Conservation (phyloP, 1,284 basidiomycete species). For the Fomes fomentarius region DNA sequence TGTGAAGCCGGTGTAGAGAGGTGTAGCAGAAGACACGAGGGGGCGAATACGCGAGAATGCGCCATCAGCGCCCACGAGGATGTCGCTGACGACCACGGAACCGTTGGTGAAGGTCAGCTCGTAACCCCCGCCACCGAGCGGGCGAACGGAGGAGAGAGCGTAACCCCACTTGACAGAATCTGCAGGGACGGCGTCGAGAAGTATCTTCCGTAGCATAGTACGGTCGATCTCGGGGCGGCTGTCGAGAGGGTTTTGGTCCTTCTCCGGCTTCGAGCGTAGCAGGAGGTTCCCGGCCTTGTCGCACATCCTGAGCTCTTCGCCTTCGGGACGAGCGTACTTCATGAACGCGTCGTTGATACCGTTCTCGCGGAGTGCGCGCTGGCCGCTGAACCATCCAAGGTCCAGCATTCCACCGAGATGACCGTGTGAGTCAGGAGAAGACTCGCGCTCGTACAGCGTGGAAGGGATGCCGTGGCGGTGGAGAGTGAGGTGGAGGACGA, state of each 20-base stretch:
- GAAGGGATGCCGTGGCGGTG: not conserved
- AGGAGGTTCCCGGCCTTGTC: constrained; percentile 3
- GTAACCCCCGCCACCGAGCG: constrained; percentile 1
- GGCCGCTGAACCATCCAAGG: constrained; percentile 13
- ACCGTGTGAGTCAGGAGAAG: not conserved
- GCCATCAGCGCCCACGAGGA: constrained; percentile 51
- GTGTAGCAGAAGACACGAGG: constrained; percentile 22
- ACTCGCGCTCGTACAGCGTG: not conserved
- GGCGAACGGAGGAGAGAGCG: constrained; percentile 1
- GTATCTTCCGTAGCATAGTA: constrained; percentile 3
- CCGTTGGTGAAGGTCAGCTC: constrained; percentile 12
- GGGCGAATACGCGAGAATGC: constrained; percentile 44
- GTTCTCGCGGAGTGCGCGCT: constrained; percentile 16
- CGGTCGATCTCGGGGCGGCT: constrained; percentile 14
- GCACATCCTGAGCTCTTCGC: constrained; percentile 5
- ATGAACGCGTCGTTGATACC: constrained; percentile 11
- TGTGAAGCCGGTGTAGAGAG: constrained; percentile 7
- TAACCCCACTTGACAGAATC: constrained; percentile 12
- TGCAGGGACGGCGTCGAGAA: constrained; percentile 7
- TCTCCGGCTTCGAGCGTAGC: not conserved
- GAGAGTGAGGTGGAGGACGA: not conserved
- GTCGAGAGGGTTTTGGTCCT: not conserved
- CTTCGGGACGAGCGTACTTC: constrained; percentile 13
- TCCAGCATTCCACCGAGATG: constrained; percentile 15
- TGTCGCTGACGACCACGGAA: not conserved